A percentile compares a stretch with the other conserved stretches of the same genome.
Evolutionary conservation across 805 yeast genomes (phyloP).

Genomic region (Lipomyces japonicus): DNA sequence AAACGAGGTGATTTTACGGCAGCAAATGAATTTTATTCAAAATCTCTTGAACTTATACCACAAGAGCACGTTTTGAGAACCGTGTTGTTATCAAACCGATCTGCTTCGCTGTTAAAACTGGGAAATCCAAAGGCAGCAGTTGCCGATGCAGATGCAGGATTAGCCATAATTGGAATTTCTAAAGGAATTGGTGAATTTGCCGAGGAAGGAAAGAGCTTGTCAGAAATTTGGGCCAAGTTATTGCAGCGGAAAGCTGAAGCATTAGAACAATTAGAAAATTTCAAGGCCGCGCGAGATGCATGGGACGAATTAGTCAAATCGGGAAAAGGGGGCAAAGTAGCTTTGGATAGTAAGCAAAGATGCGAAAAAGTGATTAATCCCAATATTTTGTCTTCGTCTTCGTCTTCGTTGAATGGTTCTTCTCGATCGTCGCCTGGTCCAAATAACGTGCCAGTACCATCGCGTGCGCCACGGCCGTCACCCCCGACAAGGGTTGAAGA

Average conservation of each 20-base stretch:
- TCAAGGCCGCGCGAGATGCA: conserved; percentile 54
- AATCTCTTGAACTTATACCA: conserved; percentile 58
- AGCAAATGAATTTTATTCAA: conserved; percentile 60
- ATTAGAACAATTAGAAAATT: conserved; percentile 72
- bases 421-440: conserved; percentile 6
- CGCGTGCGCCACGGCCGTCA: conserved; percentile 7
- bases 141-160: conserved; percentile 47
- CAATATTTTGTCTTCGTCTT: conserved; percentile 37
- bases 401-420: conserved; percentile 1
- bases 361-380: conserved; percentile 67
- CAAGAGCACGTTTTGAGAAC: conserved; percentile 59
- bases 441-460: conserved; percentile 1
- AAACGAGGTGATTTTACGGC: conserved; percentile 75
- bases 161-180: conserved; percentile 40
- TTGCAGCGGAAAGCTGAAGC: conserved; percentile 74
- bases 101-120: conserved; percentile 59
- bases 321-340: conserved; percentile 60
- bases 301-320: conserved; percentile 63
- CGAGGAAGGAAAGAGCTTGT: conserved; percentile 53
- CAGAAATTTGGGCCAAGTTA: conserved; percentile 71
- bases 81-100: conserved; percentile 70
- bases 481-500: conserved; percentile 21
- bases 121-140: conserved; percentile 64
- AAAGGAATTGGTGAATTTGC: conserved; percentile 43
- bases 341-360: conserved; percentile 79